These are phyloP conservation scores for Entomophthora muscae DNA, from an alignment of 371 early-diverging fungal genomes.

Conservation along the genomic window DNA sequence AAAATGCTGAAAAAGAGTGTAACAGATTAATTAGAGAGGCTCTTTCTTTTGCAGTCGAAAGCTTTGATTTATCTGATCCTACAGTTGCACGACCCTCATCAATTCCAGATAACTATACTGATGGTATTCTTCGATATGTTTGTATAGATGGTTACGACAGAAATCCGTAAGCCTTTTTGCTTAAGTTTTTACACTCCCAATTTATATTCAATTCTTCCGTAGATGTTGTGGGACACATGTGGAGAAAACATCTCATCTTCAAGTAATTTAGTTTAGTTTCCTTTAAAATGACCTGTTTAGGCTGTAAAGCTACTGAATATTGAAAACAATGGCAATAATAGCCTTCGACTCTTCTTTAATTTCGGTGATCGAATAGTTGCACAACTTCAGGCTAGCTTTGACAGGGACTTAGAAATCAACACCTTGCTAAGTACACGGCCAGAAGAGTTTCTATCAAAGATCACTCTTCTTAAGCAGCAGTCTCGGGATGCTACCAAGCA, in stretches of 20 bases:
- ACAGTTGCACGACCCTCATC: neutral
- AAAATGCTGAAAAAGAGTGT: neutral
- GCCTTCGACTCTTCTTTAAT: neutral
- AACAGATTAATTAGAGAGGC: neutral
- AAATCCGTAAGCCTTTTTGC: neutral
- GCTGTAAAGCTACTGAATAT: neutral
- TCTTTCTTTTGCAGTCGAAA: neutral
- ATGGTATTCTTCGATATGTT: conserved; percentile 1
- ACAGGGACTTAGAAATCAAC: neutral
- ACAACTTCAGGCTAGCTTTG: neutral
- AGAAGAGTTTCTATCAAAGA: neutral
- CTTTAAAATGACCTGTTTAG: neutral
- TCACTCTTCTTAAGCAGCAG: neutral
- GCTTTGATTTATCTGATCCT: neutral
- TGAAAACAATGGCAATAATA: neutral
- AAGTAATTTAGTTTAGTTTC: neutral
- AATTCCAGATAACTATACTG: conserved; percentile 1
- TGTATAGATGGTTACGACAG: neutral
- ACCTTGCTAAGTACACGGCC: neutral
- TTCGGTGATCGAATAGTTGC: neutral
- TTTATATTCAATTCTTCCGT: too few species aligned
- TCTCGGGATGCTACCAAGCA: neutral
- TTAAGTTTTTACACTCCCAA: too few species aligned
- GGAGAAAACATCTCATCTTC: neutral
- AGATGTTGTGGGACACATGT: conserved; percentile 6